phyloP scores from a whole-genome alignment of 1,284 basidiomycete genomes.

The Ceratobasidium sp. region DNA sequence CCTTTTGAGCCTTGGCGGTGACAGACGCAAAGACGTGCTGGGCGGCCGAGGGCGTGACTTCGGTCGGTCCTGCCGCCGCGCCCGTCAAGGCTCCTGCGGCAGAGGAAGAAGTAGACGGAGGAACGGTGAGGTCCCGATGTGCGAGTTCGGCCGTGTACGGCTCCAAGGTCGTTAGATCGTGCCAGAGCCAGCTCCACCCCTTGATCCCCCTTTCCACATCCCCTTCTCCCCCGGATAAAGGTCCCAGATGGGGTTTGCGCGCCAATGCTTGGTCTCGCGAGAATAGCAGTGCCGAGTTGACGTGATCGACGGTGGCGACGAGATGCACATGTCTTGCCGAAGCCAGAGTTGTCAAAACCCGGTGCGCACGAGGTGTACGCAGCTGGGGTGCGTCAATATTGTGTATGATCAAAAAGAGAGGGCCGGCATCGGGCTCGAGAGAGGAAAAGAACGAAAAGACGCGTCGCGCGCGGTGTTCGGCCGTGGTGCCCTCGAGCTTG shows the following conservation, averaged over 20 bases:
- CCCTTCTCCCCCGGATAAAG: neutral
- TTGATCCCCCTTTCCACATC: constrained; percentile 62
- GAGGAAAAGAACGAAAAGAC: constrained; percentile 67
- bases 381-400: constrained; percentile 82
- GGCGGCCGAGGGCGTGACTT: constrained; percentile 80
- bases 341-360: constrained; percentile 72
- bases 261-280: constrained; percentile 65
- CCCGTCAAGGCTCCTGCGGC: constrained; percentile 54
- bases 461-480: constrained; percentile 67
- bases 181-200: constrained; percentile 73
- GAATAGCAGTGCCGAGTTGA: constrained; percentile 81
- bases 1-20: constrained; percentile 81
- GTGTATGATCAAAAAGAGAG: constrained; percentile 80
- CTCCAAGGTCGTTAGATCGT: constrained; percentile 82
- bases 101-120: constrained; percentile 56
- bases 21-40: constrained; percentile 84
- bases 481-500: constrained; percentile 45
- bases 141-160: constrained; percentile 82
- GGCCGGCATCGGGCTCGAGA: constrained; percentile 45
- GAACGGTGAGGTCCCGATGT: constrained; percentile 67
- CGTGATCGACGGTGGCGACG: constrained; percentile 82
- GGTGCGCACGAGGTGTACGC: constrained; percentile 65
- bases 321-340: constrained; percentile 76
- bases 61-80: constrained; percentile 51
- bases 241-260: constrained; percentile 55